These are phyloP conservation scores for Phytopythium litorale DNA, from an alignment of 352 stramenopile genomes.

Conservation along the genomic window DNA sequence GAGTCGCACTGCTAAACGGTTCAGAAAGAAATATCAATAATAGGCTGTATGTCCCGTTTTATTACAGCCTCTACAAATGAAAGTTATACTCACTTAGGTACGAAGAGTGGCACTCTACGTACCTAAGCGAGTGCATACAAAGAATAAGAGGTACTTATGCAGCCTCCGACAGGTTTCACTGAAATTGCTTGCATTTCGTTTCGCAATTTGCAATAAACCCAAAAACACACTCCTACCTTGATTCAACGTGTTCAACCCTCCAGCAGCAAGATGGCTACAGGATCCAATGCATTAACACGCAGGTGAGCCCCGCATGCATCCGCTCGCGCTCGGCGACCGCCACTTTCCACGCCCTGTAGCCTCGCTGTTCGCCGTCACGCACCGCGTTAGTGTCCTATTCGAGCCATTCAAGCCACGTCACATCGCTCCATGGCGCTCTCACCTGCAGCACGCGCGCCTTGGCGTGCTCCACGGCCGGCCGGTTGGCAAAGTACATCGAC, in stretches of 20 bases:
- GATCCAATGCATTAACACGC: background rate
- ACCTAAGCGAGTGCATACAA: too few relatives aligned
- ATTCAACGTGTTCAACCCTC: background rate
- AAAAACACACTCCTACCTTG: background rate
- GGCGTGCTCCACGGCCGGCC: conserved; percentile 41
- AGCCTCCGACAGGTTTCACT: too few relatives aligned
- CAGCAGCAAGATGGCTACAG: background rate
- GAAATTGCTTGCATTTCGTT: too few relatives aligned
- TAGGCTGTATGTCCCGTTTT: too few relatives aligned
- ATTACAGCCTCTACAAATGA: too few relatives aligned
- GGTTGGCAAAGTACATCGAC: conserved; percentile 42
- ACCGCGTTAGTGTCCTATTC: too few relatives aligned
- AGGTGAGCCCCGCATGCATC: conserved; percentile 11
- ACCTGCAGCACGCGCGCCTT: conserved; percentile 46
- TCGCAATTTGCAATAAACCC: background rate
- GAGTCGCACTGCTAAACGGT: too few relatives aligned
- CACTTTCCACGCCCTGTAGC: conserved; percentile 34
- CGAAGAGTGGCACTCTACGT: too few relatives aligned
- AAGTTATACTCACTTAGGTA: too few relatives aligned
- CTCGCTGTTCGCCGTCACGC: conserved; percentile 8
- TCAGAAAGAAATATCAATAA: too few relatives aligned
- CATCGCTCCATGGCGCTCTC: background rate
- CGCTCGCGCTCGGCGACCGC: conserved; percentile 1
- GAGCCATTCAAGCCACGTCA: too few relatives aligned
- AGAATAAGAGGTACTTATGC: background rate